Percentiles rank a stretch among this genome's conserved stretches.
These are phyloP conservation scores for Fomitiporia mediterranea DNA, from an alignment of 1,284 basidiomycete species.

Conservation along the genomic window DNA sequence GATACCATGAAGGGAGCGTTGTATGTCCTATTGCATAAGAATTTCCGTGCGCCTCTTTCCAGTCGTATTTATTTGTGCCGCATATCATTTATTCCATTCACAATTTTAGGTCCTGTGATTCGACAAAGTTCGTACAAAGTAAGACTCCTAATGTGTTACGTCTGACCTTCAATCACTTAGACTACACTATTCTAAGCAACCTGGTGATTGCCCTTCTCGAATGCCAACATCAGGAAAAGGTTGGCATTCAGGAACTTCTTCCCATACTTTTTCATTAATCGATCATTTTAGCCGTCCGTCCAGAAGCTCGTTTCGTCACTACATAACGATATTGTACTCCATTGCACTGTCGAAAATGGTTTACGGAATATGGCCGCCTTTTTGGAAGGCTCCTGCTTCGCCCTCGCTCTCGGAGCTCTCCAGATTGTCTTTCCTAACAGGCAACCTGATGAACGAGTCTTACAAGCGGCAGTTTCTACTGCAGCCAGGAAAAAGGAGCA, in stretches of 20 bases:
- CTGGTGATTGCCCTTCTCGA: conserved; percentile 73
- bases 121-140: conserved; percentile 8
- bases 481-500: conserved; percentile 36
- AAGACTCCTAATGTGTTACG: conserved; percentile 21
- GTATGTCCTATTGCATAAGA: conserved; percentile 82
- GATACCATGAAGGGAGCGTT: conserved; percentile 96
- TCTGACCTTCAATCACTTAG: conserved; percentile 36
- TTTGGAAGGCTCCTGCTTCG: conserved; percentile 36
- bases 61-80: background rate
- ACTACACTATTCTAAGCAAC: conserved; percentile 61
- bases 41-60: conserved; percentile 43
- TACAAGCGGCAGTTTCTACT: conserved; percentile 41
- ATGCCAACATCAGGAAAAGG: conserved; percentile 92
- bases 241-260: conserved; percentile 26
- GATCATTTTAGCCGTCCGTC: conserved; percentile 68
- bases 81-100: conserved; percentile 1
- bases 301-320: conserved; percentile 81
- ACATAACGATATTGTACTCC: conserved; percentile 59
- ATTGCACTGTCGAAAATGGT: conserved; percentile 55
- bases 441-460: conserved; percentile 40
- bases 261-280: conserved; percentile 24
- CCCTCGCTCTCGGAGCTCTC: conserved; percentile 43
- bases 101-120: conserved; percentile 47
- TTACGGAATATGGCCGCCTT: conserved; percentile 42
- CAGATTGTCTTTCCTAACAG: conserved; percentile 43